Evolutionary conservation across 2,329 filamentous ascomycete genomes (phyloP), one percentile per base, ranked within the genome.

Genomic region (Orbilia blumenaviensis): DNA sequence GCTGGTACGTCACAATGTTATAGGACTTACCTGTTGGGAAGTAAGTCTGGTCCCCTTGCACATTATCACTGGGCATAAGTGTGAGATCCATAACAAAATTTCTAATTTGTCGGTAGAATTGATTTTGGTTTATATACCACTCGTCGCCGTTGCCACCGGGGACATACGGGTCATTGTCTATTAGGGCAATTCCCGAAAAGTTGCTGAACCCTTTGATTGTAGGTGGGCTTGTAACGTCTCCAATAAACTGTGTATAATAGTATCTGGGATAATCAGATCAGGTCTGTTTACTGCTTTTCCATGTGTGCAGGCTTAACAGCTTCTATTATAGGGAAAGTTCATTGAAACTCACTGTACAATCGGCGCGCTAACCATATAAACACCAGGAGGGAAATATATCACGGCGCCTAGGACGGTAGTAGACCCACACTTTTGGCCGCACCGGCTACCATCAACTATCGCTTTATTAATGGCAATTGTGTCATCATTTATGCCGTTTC

Each of bases 241-340:
- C 94, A 41, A 97, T 86, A 76, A 98, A 88, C 82, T 97, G 93
- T 10, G 94, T 96, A 85, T 96, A 97, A 86, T 97, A 97, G 83
- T 48, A 63, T 42, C 56, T 61, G 32, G n/a, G 7, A 38, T 27
- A 32, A 18, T 16, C 14, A 63, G n/a, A 14, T 10, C 21, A 7
- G 60, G 29, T 63, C 41, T 34, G 32, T 63, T 16, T 25, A 25
- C 16, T 16, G 41, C 23, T 4, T 38, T 23, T 27, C 56, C 16
- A 16, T 23, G 41, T 10, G 10, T 42, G n/a, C 18, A 21, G 27
- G 56, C 14, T 23, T 18, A 41, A 16, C 4, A 21, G 18, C 29
- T 36, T 9, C 18, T 23, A 7, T 8, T 27, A 25, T 27, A 4
- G 21, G 36, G 23, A 44, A 21, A 1, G 89, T 89, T 74, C 38